Conservation (phyloP, 768 basidiomycete genomes). For the Arthromyces matolae region DNA sequence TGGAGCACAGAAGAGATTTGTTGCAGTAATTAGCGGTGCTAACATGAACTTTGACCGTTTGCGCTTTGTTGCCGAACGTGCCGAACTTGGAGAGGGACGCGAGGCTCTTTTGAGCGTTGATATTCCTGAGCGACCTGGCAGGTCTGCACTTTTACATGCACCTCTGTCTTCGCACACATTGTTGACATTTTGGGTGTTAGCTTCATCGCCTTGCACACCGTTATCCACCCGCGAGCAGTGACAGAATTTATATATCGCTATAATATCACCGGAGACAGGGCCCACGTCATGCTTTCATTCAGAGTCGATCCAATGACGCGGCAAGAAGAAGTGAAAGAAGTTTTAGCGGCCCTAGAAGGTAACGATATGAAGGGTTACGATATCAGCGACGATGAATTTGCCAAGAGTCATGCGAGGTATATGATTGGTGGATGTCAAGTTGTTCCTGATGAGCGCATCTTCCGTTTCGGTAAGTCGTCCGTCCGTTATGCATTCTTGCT, state of each 20-base stretch:
- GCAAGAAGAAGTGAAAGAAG: constrained; percentile 54
- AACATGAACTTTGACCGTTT: constrained; percentile 99
- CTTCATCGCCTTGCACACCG: constrained; percentile 80
- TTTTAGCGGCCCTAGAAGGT: constrained; percentile 59
- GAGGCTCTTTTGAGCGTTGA: constrained; percentile 94
- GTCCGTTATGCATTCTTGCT: constrained; percentile 1
- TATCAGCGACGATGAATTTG: constrained; percentile 92
- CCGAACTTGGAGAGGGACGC: constrained; percentile 92
- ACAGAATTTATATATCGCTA: constrained; percentile 97
- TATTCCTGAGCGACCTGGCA: constrained; percentile 90
- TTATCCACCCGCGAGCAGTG: constrained; percentile 87
- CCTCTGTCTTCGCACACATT: background rate
- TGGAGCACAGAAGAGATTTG: constrained; percentile 83
- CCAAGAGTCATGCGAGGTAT: constrained; percentile 91
- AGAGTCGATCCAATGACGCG: constrained; percentile 63
- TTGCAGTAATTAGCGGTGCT: constrained; percentile 90
- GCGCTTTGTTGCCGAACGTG: constrained; percentile 97
- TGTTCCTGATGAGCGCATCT: constrained; percentile 83
- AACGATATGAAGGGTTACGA: constrained; percentile 82
- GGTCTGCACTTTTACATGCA: constrained; percentile 54
- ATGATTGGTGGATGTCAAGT: constrained; percentile 84
- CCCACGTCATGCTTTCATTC: constrained; percentile 91
- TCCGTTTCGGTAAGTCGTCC: constrained; percentile 78
- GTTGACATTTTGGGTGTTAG: constrained; percentile 35
- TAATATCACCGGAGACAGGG: constrained; percentile 60